Conservation (phyloP, 129 eudicot species). For the Arctium lappa region DNA sequence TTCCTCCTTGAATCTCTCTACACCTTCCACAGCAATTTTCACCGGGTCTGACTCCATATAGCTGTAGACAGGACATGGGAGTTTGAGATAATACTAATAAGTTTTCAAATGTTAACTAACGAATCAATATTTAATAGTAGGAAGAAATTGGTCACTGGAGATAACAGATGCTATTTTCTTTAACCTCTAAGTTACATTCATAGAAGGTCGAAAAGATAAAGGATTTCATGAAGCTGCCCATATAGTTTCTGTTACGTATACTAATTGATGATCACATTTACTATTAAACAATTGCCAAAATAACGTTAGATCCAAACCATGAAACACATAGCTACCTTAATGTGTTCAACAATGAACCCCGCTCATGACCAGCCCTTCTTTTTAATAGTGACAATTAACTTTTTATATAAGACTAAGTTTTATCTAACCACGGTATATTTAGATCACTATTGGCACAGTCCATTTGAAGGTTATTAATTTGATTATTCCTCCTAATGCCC, state of each 20-base stretch:
- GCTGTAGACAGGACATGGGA: constrained; percentile 38
- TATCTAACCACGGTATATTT: not conserved
- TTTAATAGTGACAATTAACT: not conserved
- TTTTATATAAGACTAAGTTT: not conserved
- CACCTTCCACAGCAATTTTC: constrained; percentile 90
- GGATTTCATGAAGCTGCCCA: not conserved
- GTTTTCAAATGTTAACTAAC: not conserved
- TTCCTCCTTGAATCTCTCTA: constrained; percentile 79
- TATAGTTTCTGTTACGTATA: not conserved
- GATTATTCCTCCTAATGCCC: not conserved
- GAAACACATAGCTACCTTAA: not conserved
- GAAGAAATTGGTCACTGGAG: not conserved
- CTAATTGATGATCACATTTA: not conserved
- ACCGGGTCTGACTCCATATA: constrained; percentile 96
- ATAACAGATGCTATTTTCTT: not conserved
- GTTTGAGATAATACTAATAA: not conserved
- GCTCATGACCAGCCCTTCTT: not conserved
- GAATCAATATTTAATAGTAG: not conserved
- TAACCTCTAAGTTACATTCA: not conserved
- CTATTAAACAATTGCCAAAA: not conserved
- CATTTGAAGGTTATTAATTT: not conserved
- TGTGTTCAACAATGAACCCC: not conserved
- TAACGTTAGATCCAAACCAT: not conserved
- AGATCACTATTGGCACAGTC: not conserved
- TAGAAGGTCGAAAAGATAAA: not conserved